Evolutionary conservation across 2,329 filamentous ascomycete species (phyloP).

Genomic region (Colletotrichum costaricense): DNA sequence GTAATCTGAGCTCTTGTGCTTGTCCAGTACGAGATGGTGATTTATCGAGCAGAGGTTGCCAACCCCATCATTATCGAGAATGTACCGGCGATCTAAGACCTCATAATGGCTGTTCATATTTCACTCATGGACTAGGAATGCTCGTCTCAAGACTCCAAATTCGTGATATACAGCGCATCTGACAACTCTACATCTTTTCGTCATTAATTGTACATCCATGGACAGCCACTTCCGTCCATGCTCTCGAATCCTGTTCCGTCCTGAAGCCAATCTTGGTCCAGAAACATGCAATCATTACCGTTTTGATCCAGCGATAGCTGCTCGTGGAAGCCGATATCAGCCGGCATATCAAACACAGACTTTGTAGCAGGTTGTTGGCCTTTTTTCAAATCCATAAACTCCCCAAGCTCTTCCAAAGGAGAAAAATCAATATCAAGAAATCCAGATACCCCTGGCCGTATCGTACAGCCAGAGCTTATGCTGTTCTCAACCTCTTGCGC

Average conservation of each 20-base stretch:
- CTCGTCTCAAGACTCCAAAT: background rate
- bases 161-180: background rate
- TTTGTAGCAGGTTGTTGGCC: background rate
- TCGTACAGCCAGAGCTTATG: background rate
- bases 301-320: background rate
- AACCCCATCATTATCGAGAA: too few relatives aligned
- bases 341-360: background rate
- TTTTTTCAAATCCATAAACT: background rate
- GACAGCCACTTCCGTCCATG: background rate
- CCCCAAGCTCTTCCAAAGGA: background rate
- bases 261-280: background rate
- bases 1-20: too few relatives aligned
- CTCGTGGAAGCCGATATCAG: background rate
- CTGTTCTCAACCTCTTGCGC: background rate
- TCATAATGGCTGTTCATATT: too few relatives aligned
- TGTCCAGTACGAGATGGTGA: too few relatives aligned
- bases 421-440: background rate
- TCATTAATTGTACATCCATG: slow-evolving; percentile 1
- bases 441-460: background rate
- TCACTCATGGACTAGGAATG: background rate
- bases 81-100: too few relatives aligned
- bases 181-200: background rate
- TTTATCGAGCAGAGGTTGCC: too few relatives aligned
- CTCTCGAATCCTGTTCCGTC: background rate
- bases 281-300: background rate